A percentile compares a stretch with the other conserved stretches of the same genome.
phyloP scores from a whole-genome alignment of 345 rosid species.

The Excoecaria cochinchinensis region DNA sequence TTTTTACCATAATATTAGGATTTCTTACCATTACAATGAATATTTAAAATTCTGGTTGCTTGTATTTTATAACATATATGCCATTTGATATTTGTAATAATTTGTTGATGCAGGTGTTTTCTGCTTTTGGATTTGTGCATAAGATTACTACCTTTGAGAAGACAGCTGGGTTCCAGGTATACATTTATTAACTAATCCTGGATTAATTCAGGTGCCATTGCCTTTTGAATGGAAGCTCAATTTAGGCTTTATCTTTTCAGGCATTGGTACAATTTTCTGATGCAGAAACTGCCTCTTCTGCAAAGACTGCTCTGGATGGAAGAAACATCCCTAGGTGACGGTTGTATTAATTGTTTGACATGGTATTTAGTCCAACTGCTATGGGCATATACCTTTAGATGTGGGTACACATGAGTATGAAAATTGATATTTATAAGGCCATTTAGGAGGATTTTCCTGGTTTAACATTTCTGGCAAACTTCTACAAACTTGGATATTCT shows the following conservation, averaged over 20 bases:
- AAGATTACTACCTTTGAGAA: constrained; percentile 98
- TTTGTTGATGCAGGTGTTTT: constrained; percentile 79
- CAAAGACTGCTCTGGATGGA: constrained; percentile 86
- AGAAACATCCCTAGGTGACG: constrained; percentile 99
- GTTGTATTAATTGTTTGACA: constrained; percentile 59
- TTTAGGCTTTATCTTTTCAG: constrained; percentile 39
- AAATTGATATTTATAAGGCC: constrained; percentile 5
- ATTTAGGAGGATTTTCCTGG: constrained; percentile 8
- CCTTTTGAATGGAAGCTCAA: constrained; percentile 19
- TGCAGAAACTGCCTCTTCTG: constrained; percentile 83
- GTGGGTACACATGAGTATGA: constrained; percentile 22
- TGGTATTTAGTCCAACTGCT: constrained; percentile 57
- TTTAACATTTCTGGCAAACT: background rate
- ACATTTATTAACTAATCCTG: background rate
- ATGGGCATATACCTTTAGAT: constrained; percentile 28
- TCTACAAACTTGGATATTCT: constrained; percentile 8
- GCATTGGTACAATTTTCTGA: constrained; percentile 98
- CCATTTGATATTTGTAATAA: background rate
- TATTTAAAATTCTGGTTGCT: background rate
- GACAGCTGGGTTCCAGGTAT: constrained; percentile 96
- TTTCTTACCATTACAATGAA: background rate
- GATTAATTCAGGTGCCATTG: constrained; percentile 7
- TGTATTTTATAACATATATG: background rate
- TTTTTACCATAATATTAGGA: background rate
- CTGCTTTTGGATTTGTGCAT: constrained; percentile 98